Percentiles rank a stretch among this genome's conserved stretches.
phyloP scores from a whole-genome alignment of 371 early-diverging fungal genomes.

The Mortierella polycephala region DNA sequence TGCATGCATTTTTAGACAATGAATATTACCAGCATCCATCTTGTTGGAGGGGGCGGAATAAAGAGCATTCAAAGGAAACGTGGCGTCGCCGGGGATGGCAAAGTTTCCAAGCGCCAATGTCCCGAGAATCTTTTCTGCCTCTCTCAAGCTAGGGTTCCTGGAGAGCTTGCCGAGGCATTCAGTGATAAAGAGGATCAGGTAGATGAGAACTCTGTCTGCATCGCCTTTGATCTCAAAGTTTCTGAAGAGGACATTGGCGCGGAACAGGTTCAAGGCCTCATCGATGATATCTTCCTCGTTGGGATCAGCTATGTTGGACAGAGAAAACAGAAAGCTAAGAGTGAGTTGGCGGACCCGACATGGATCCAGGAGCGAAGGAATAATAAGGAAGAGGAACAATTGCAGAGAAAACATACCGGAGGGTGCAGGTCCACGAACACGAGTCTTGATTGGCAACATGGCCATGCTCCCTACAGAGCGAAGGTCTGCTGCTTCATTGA shows the following conservation, averaged over 20 bases:
- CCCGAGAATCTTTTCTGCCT: slow-evolving; percentile 79
- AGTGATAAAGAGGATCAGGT: slow-evolving; percentile 91
- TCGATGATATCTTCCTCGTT: slow-evolving; percentile 89
- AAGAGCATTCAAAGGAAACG: slow-evolving; percentile 91
- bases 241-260: slow-evolving; percentile 96
- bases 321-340: no score
- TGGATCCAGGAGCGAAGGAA: no score
- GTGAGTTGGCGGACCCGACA: no score
- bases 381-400: no score
- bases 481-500: slow-evolving; percentile 74
- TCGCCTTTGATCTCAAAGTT: slow-evolving; percentile 98
- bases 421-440: slow-evolving; percentile 89
- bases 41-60: slow-evolving; percentile 82
- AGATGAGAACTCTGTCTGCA: slow-evolving; percentile 94
- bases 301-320: slow-evolving; percentile 74
- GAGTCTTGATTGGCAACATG: slow-evolving; percentile 90
- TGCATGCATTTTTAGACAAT: no score
- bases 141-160: slow-evolving; percentile 69
- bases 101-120: slow-evolving; percentile 91
- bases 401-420: slow-evolving; percentile 55
- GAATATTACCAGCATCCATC: slow-evolving; percentile 84
- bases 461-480: slow-evolving; percentile 88
- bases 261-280: slow-evolving; percentile 92
- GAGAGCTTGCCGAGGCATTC: slow-evolving; percentile 82
- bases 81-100: slow-evolving; percentile 92